Evolutionary conservation across 805 yeast species (phyloP), one percentile per base, ranked within the genome.

Genomic region (Nakazawaea wickerhamii): DNA sequence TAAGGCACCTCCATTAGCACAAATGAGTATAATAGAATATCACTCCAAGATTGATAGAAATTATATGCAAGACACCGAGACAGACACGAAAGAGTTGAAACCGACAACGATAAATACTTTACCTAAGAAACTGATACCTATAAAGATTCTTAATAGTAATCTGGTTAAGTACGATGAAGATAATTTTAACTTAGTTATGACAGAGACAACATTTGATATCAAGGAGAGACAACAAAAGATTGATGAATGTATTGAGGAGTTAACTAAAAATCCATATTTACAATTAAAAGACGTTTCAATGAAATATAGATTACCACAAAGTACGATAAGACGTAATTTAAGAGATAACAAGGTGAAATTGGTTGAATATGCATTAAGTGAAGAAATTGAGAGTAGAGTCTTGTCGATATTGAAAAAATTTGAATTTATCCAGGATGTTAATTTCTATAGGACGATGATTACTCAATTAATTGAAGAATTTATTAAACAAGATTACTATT

Each of bases 401-500:
- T 13, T 41, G n/a, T 19, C 20, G n/a, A 41, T 41, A 10, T 30
- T 41, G 17, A 18, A 36, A n/a, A 41, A 19, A 23, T 30, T 27
- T 14, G 33, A 33, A n/a, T 32, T 20, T 18, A 23, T 20, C n/a
- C 30, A 25, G 6, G 38, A 34, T 18, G 19, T 28, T 4, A 17
- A 23, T n/a, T 34, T 34, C 19, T 34, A 25, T 18, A 20, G 17
- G 15, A 27, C 18, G 8, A 13, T 40, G 38, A 23, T 40, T 9
- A 20, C 21, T 37, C 26, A 40, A 8, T 28, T 40, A 18, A 35
- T 40, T n/a, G 25, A 17, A 11, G 44, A 30, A n/a, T 40, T 35
- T 22, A 30, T 40, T 30, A 41, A 36, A 28, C 37, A 30, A 22
- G 40, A 41, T 30, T 36, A 22, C 34, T 41, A 30, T 30, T 30